phyloP scores from a whole-genome alignment of 164 flowering plant species.

The Nymphaea thermarum region DNA sequence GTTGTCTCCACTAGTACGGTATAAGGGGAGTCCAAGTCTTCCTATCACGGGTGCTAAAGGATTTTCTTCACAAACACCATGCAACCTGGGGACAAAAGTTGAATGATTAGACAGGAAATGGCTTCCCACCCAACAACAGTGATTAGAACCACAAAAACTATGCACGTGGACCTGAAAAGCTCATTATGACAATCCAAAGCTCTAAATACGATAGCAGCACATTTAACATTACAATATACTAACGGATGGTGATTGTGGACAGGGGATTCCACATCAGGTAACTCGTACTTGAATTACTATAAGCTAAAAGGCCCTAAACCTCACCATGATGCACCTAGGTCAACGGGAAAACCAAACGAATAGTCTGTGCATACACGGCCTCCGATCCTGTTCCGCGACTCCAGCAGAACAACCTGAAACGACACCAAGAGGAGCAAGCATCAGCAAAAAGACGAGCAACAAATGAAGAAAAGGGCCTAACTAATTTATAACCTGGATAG shows the following conservation, averaged over 20 bases:
- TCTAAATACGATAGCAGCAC: too few relatives aligned
- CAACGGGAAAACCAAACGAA: slow-evolving; percentile 89
- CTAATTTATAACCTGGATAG: slow-evolving; percentile 45
- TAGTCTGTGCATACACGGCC: slow-evolving; percentile 74
- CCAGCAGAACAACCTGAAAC: slow-evolving; percentile 61
- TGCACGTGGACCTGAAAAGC: too few relatives aligned
- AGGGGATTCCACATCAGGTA: too few relatives aligned
- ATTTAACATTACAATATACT: too few relatives aligned
- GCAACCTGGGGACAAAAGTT: slow-evolving; percentile 54
- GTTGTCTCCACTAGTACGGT: slow-evolving; percentile 96
- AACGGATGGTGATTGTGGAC: too few relatives aligned
- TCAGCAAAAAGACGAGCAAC: neutral
- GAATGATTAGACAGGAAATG: too few relatives aligned
- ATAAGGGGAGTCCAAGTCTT: slow-evolving; percentile 72
- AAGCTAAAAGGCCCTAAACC: neutral
- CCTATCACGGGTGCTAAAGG: slow-evolving; percentile 89
- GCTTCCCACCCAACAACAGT: too few relatives aligned
- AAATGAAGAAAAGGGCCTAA: neutral
- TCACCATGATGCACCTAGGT: slow-evolving; percentile 92
- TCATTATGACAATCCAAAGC: too few relatives aligned
- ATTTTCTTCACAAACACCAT: slow-evolving; percentile 92
- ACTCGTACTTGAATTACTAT: too few relatives aligned
- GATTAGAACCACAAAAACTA: too few relatives aligned
- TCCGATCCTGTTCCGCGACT: slow-evolving; percentile 81
- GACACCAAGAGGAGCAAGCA: neutral